These are phyloP conservation scores for Mycena haematopus DNA, from an alignment of 768 basidiomycete species.

Conservation along the genomic window DNA sequence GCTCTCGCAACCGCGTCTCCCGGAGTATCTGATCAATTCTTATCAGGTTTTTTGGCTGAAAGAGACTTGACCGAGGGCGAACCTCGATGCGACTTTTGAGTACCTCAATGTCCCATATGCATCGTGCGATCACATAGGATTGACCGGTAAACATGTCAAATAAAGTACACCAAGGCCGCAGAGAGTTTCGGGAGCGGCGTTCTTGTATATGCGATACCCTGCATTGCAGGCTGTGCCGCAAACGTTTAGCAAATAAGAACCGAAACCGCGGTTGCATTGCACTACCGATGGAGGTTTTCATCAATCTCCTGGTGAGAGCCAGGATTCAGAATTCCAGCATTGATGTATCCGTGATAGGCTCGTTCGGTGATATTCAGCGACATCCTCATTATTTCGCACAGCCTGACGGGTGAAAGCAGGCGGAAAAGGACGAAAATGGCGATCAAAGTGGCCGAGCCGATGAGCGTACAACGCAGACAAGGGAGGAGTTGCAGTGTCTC, in stretches of 20 bases:
- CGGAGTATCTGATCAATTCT: background rate
- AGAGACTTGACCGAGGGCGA: background rate
- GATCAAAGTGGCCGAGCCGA: background rate
- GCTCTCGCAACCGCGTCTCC: constrained; percentile 5
- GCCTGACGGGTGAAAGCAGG: background rate
- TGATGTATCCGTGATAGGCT: background rate
- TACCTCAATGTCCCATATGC: constrained; percentile 7
- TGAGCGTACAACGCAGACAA: background rate
- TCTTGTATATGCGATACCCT: constrained; percentile 13
- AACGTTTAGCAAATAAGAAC: no score
- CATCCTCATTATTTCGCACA: background rate
- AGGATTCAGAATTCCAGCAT: background rate
- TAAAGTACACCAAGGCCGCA: background rate
- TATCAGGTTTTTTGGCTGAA: background rate
- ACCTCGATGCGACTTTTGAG: constrained; percentile 15
- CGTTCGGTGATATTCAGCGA: background rate
- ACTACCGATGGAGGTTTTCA: background rate
- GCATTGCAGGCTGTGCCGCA: constrained; percentile 11
- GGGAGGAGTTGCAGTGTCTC: background rate
- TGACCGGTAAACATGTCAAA: constrained; percentile 5
- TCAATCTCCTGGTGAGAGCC: background rate
- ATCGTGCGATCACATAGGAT: background rate
- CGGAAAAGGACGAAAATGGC: background rate
- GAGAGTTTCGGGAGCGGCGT: background rate
- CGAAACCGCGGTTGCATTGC: background rate